Evolutionary conservation across 345 rosid genomes (phyloP).

Genomic region (Citrus sinensis): DNA sequence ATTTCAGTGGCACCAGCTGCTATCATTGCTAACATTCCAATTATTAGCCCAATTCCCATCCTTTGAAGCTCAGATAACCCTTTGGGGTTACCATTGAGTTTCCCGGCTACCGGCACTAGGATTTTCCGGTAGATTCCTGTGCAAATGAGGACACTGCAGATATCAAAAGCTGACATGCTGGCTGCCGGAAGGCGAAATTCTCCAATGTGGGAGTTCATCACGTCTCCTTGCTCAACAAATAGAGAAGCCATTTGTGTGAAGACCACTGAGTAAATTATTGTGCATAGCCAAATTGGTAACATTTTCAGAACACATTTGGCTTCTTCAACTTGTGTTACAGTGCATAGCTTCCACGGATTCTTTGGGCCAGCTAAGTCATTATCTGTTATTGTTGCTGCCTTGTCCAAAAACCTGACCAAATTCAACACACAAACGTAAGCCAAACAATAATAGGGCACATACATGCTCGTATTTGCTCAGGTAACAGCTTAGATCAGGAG

Average conservation of each 20-base stretch:
- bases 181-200: constrained; percentile 80
- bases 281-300: constrained; percentile 61
- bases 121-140: constrained; percentile 68
- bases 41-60: constrained; percentile 79
- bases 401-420: constrained; percentile 60
- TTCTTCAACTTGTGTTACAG: constrained; percentile 83
- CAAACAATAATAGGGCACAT: background rate
- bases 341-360: constrained; percentile 73
- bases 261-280: constrained; percentile 57
- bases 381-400: constrained; percentile 74
- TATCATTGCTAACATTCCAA: constrained; percentile 77
- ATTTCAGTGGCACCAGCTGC: constrained; percentile 79
- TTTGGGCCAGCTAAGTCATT: constrained; percentile 30
- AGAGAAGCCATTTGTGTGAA: constrained; percentile 68
- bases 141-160: constrained; percentile 65
- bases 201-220: constrained; percentile 52
- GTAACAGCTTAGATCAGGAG: no score
- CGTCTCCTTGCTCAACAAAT: constrained; percentile 66
- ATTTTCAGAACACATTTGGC: constrained; percentile 55
- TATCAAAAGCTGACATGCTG: constrained; percentile 88
- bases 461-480: background rate
- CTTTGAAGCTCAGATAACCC: constrained; percentile 80
- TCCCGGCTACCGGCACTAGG: constrained; percentile 59
- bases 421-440: background rate
- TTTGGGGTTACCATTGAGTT: constrained; percentile 36